Evolutionary conservation across 2,329 filamentous ascomycete species (phyloP), one percentile per base, ranked within the genome.

Genomic region (Cercospora berteroae): DNA sequence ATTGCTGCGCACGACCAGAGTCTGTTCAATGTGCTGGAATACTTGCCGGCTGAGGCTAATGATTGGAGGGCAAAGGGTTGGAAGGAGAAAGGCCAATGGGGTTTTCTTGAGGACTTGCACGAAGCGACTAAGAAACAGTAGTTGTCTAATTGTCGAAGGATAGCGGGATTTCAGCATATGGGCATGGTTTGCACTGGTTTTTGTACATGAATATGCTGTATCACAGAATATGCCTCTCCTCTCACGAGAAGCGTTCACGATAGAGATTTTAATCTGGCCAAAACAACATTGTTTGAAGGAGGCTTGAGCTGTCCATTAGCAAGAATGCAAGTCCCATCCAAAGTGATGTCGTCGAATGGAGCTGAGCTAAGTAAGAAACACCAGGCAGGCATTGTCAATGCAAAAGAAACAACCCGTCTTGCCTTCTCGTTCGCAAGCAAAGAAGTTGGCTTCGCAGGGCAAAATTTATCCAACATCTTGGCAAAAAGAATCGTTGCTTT

Each of bases 1-100:
- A 31, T 73, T 25, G 62, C 72, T 55, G 70, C 69, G 23, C 71
- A 73, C 36, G 71, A 73, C 39, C 69, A 67, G 66, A 73, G 58
- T 42, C 48, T 72, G 64, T 69, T 70, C 56, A 67, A 67, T 50
- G 64, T 72, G 16, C 55, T 73, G 23, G 63, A 67, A 12, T 67
- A 73, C 23, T 70, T 67, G 60, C 70, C 71, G 3, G 44, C 33
- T 29, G 27, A 33, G 18, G 62, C 70, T 13, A 72, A 71, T 55
- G 63, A 33, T 20, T 72, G 71, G 70, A 66, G 25, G 59, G 60
- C 61, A 44, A 63, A 64, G 18, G 69, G 65, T 1, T 73, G 69
- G 71, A 70, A 69, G 57, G 63, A 65, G n/a, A 55, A 55, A 16
- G 65, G 52, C 8, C 27, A 52, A 18, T 73, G 71, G 71, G 67